phyloP scores from a whole-genome alignment of 2,329 filamentous ascomycete species.

The Colletotrichum sp. region DNA sequence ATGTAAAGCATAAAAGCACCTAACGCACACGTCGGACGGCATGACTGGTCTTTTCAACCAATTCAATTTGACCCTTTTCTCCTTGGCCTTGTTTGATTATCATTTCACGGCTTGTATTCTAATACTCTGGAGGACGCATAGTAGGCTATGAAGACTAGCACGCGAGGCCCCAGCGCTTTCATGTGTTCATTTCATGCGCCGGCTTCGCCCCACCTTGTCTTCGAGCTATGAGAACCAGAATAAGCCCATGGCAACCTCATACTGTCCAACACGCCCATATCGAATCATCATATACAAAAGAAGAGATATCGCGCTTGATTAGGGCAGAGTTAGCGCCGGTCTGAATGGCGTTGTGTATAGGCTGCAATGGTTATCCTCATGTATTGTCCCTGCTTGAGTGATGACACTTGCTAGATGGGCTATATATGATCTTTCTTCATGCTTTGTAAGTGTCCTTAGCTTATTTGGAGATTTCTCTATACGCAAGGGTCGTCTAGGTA shows the following conservation, averaged over 20 bases:
- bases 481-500: too few species aligned
- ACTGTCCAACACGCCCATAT: neutral
- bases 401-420: neutral
- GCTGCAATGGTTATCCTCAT: neutral
- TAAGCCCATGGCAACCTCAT: neutral
- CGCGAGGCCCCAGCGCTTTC: rapidly evolving
- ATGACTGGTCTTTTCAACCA: too few species aligned
- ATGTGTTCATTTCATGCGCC: too few species aligned
- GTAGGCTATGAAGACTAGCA: rapidly evolving
- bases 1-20: too few species aligned
- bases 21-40: too few species aligned
- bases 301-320: neutral
- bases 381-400: neutral
- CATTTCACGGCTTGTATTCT: too few species aligned
- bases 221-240: neutral
- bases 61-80: too few species aligned
- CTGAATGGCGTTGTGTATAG: too few species aligned
- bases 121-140: neutral
- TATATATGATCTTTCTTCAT: neutral
- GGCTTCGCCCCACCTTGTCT: too few species aligned
- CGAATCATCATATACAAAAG: neutral
- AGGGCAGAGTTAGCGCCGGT: too few species aligned
- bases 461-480: neutral
- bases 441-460: rapidly evolving
- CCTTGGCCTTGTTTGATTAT: too few species aligned